These are phyloP conservation scores for Ophiostoma angusticollis DNA, from an alignment of 2,329 filamentous ascomycete species.

Conservation along the genomic window DNA sequence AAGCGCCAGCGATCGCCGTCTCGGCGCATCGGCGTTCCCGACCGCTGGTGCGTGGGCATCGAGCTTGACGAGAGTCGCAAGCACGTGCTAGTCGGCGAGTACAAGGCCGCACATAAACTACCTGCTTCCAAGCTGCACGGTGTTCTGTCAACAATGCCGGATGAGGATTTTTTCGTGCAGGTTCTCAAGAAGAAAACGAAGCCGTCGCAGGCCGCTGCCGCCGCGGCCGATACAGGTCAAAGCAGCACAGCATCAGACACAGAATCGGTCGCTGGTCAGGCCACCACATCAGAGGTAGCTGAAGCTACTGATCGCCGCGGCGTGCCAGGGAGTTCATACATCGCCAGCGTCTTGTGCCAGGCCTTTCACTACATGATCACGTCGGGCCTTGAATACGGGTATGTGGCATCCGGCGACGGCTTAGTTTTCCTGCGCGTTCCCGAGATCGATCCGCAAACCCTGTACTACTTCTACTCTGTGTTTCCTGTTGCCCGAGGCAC, in stretches of 20 bases:
- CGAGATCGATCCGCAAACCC: slow-evolving; percentile 4
- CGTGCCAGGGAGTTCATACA: too few species aligned
- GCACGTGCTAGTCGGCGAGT: slow-evolving; percentile 3
- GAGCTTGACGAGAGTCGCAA: neutral
- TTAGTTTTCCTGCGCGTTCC: slow-evolving; percentile 5
- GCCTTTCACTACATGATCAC: slow-evolving; percentile 9
- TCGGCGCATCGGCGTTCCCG: neutral
- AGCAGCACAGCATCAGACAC: too few species aligned
- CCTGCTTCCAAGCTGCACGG: neutral
- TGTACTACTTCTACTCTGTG: slow-evolving; percentile 3
- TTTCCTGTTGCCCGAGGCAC: neutral
- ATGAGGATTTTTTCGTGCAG: slow-evolving; percentile 5
- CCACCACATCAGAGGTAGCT: neutral
- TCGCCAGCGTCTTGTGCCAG: slow-evolving; percentile 5
- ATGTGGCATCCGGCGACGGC: slow-evolving; percentile 6
- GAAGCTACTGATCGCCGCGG: neutral
- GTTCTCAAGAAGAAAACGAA: neutral
- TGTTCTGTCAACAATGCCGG: neutral
- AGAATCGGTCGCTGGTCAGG: too few species aligned
- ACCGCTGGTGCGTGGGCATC: slow-evolving; percentile 4
- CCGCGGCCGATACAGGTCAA: neutral
- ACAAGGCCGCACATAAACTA: slow-evolving; percentile 6
- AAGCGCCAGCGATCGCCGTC: neutral
- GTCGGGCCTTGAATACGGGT: slow-evolving; percentile 5
- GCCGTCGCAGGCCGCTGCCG: too few species aligned